phyloP scores from a whole-genome alignment of 202 grass and related monocot genomes.

The Bolboschoenoplectus hybrid region DNA sequence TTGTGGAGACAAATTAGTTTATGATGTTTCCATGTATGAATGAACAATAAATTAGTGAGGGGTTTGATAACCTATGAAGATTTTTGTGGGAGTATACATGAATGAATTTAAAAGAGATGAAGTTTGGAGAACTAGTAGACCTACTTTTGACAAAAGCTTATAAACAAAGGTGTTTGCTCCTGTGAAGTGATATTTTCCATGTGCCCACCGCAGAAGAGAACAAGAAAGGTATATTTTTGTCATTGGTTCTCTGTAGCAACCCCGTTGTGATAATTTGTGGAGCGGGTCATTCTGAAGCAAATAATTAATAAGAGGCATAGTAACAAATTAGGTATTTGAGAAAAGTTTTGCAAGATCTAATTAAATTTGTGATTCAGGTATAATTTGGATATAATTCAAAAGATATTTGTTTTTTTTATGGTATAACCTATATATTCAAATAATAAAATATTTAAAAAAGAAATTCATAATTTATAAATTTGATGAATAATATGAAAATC shows the following conservation, averaged over 20 bases:
- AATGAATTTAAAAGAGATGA: constrained; percentile 13
- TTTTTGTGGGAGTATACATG: background rate
- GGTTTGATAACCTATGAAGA: background rate
- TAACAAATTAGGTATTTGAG: no score
- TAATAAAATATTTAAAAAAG: no score
- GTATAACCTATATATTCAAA: no score
- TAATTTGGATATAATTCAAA: no score
- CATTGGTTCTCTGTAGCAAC: background rate
- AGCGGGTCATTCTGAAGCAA: background rate
- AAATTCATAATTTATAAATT: no score
- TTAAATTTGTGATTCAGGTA: no score
- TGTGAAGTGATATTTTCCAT: constrained; percentile 38
- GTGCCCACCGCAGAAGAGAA: constrained; percentile 30
- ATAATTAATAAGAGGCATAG: background rate
- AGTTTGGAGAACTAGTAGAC: constrained; percentile 39
- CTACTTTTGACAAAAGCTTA: constrained; percentile 34
- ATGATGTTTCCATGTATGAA: background rate
- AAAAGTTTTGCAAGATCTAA: no score
- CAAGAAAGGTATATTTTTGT: background rate
- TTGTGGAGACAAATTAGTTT: background rate
- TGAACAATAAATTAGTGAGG: background rate
- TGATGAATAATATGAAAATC: no score
- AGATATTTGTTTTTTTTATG: no score
- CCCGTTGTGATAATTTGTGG: background rate
- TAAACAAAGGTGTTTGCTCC: background rate